Conservation (phyloP, 2,329 filamentous ascomycete genomes). For the Neonectria ditissima region DNA sequence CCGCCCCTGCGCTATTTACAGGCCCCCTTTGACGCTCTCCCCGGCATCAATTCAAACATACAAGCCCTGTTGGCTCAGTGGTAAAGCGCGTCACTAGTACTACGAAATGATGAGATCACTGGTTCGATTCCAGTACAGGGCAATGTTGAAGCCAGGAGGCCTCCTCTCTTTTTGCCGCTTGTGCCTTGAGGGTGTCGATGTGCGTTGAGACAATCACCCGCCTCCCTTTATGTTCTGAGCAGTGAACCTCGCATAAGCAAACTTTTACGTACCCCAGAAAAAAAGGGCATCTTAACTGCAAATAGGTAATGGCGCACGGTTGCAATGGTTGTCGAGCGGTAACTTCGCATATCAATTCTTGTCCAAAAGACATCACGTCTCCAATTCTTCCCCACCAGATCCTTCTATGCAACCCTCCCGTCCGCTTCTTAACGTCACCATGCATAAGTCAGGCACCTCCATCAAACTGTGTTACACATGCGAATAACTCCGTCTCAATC, state of each 20-base stretch:
- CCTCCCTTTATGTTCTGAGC: not conserved
- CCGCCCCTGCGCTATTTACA: not conserved
- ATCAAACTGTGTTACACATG: not conserved
- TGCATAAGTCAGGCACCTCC: not conserved
- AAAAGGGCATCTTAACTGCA: too few species aligned
- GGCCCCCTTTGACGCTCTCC: not conserved
- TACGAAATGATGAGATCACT: constrained; percentile 29
- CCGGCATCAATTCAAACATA: constrained; percentile 10
- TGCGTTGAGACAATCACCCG: not conserved
- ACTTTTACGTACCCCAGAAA: not conserved
- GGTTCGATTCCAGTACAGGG: constrained; percentile 36
- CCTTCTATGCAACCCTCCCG: not conserved
- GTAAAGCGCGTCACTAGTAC: constrained; percentile 36
- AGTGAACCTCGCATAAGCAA: not conserved
- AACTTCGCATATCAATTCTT: not conserved
- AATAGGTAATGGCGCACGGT: too few species aligned
- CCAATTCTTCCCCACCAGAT: not conserved
- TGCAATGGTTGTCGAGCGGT: not conserved
- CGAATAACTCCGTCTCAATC: not conserved
- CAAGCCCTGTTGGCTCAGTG: constrained; percentile 33
- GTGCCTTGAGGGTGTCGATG: not conserved
- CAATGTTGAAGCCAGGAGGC: not conserved
- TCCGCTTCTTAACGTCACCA: not conserved
- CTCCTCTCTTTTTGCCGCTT: constrained; percentile 4
- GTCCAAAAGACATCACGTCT: not conserved